Percentiles rank a stretch among this genome's conserved stretches.
These are phyloP conservation scores for Ogataea neopini DNA, from an alignment of 805 yeast genomes.

Conservation along the genomic window DNA sequence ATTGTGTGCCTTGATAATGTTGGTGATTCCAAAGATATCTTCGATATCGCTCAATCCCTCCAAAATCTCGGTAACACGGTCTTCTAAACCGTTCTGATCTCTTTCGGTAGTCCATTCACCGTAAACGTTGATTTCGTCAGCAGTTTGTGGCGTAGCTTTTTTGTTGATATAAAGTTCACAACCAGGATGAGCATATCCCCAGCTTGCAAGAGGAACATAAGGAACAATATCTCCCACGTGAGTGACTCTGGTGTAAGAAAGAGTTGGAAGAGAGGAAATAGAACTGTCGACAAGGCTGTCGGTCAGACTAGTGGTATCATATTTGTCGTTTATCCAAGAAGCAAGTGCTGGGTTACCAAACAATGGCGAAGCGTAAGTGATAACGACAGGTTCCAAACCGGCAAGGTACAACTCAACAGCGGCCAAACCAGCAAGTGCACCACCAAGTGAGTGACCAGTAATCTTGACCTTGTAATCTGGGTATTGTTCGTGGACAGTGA, in stretches of 20 bases:
- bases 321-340: constrained; percentile 52
- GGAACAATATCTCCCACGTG: constrained; percentile 62
- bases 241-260: constrained; percentile 54
- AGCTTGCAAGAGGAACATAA: constrained; percentile 52
- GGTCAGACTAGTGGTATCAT: constrained; percentile 37
- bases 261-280: constrained; percentile 5
- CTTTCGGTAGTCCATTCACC: constrained; percentile 15
- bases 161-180: constrained; percentile 49
- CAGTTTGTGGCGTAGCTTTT: constrained; percentile 38
- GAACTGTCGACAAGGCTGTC: neutral
- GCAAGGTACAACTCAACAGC: constrained; percentile 62
- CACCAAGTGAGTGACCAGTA: constrained; percentile 72
- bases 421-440: constrained; percentile 62
- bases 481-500: constrained; percentile 36
- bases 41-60: constrained; percentile 3
- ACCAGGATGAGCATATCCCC: constrained; percentile 47
- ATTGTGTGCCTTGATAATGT: constrained; percentile 13
- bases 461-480: constrained; percentile 53
- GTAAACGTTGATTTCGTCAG: constrained; percentile 15
- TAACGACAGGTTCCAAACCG: constrained; percentile 55
- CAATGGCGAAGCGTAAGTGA: constrained; percentile 66
- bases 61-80: constrained; percentile 5
- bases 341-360: constrained; percentile 57
- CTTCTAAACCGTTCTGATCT: constrained; percentile 6
- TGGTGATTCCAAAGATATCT: neutral